Conservation (phyloP, 805 yeast genomes). For the Naumovozyma castellii region DNA sequence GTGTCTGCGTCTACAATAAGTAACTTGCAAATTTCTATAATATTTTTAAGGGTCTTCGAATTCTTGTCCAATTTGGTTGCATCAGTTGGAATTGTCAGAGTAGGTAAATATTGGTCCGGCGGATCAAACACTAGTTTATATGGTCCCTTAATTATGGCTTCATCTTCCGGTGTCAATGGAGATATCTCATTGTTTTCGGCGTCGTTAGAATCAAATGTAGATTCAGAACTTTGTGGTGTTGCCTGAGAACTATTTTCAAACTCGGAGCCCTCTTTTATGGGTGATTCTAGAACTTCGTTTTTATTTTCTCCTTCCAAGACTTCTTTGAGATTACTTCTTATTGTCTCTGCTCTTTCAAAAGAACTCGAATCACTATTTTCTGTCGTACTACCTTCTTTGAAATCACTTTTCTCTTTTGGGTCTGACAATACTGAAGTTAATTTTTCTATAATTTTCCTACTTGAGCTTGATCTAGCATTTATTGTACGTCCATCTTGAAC, state of each 20-base stretch:
- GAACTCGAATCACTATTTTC: slow-evolving; percentile 11
- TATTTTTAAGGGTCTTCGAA: slow-evolving; percentile 4
- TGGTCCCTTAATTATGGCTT: slow-evolving; percentile 4
- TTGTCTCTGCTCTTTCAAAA: slow-evolving; percentile 9
- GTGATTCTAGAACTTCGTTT: background rate
- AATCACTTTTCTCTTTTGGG: background rate
- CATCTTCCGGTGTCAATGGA: slow-evolving; percentile 15
- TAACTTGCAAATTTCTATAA: slow-evolving; percentile 2
- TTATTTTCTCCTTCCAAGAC: background rate
- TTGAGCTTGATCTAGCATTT: background rate
- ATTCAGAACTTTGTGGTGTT: background rate
- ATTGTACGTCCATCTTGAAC: background rate
- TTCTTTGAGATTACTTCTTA: slow-evolving; percentile 6
- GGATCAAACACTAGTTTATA: slow-evolving; percentile 21
- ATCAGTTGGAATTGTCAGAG: slow-evolving; percentile 4
- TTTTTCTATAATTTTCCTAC: background rate
- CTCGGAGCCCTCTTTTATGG: background rate
- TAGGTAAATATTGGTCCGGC: slow-evolving; percentile 8
- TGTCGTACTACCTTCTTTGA: background rate
- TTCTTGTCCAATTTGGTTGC: slow-evolving; percentile 2
- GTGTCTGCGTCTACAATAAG: background rate
- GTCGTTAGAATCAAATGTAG: background rate
- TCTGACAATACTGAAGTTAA: background rate
- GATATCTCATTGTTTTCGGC: slow-evolving; percentile 7
- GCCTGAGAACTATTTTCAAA: background rate